Base-by-base conservation (phyloP, 2,329 filamentous ascomycete species). In the Diaporthe citriasiana region DNA sequence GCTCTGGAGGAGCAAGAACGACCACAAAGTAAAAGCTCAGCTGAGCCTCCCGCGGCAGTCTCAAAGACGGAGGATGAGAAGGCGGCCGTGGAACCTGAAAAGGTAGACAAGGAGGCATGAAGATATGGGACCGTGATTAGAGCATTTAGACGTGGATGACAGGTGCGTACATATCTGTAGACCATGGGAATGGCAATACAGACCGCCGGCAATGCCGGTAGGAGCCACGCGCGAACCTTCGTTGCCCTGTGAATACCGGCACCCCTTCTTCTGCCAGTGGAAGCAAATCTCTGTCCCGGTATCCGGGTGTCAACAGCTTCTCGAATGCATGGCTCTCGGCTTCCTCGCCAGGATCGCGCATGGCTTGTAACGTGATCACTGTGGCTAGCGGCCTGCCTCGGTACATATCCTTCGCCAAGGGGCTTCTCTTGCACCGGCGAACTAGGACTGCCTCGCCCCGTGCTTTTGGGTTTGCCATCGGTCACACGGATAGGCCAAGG, bases 361-460 rank as follows among this genome's bases (percentile, higher is more conserved):
- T 50, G 25, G 42, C 55, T 50, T 71, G 42, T 33, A 60, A 35
- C 22, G 55, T 42, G 33, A 27, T 47, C 55, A 13, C 30, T 30
- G n/a, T 38, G 15, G 40, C 40, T 42, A 38, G 51, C 22, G 40
- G 68, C 17, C 55, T 55, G 15, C 95, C 95, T 82, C 97, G 92
- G 81, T 94, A 97, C 70, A 98, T 97, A 82, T 95, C 93, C 77
- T 88, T 86, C 0, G 95, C 96, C 74, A 98, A 92, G 83, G 12
- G 90, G 86, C 59, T 83, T 84, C 60, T 25, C 45, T 50, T 65
- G 60, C 45, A 50, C 30, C 50, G 60, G 42, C 27, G 5, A 13
- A 12, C 42, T 33, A 65, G 27, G 50, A n/a, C n/a, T 35, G 27
- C 4, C 30, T 50, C 22, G 42, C 0, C 9, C 42, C 10, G 42